These are phyloP conservation scores for Sporothrix luriei DNA, from an alignment of 2,329 filamentous ascomycete genomes.

Conservation along the genomic window DNA sequence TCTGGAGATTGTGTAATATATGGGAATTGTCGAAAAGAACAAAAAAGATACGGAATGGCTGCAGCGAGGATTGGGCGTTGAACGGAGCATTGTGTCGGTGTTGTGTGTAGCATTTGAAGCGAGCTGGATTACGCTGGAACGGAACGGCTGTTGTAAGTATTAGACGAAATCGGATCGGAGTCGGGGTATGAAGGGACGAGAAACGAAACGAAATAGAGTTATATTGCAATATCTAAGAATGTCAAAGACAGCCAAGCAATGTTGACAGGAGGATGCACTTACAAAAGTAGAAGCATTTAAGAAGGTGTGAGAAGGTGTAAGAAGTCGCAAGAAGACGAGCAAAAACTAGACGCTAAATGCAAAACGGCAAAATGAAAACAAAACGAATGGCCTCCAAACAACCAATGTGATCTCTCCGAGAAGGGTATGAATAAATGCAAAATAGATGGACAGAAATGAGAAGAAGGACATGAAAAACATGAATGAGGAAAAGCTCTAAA, in stretches of 20 bases:
- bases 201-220: slow-evolving; percentile 18
- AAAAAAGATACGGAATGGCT: not conserved
- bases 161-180: not conserved
- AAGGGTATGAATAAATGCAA: slow-evolving; percentile 18
- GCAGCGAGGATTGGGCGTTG: slow-evolving; percentile 19
- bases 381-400: not conserved
- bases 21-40: slow-evolving; percentile 1
- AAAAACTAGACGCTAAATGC: not conserved
- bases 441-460: not conserved
- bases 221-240: slow-evolving; percentile 1
- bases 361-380: not conserved
- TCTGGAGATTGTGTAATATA: slow-evolving; percentile 19
- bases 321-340: not conserved
- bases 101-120: not conserved
- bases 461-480: not conserved
- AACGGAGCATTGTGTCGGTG: slow-evolving; percentile 10
- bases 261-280: not conserved
- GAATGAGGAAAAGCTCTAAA: not conserved
- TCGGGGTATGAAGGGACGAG: slow-evolving; percentile 11
- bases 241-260: not conserved
- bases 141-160: slow-evolving; percentile 14
- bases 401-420: not conserved
- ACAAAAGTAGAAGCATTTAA: not conserved
- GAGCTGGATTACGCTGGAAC: slow-evolving; percentile 4
- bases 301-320: not conserved